These are phyloP conservation scores for Licmophora abbreviata DNA, from an alignment of 108 stramenopile genomes.

Conservation along the genomic window DNA sequence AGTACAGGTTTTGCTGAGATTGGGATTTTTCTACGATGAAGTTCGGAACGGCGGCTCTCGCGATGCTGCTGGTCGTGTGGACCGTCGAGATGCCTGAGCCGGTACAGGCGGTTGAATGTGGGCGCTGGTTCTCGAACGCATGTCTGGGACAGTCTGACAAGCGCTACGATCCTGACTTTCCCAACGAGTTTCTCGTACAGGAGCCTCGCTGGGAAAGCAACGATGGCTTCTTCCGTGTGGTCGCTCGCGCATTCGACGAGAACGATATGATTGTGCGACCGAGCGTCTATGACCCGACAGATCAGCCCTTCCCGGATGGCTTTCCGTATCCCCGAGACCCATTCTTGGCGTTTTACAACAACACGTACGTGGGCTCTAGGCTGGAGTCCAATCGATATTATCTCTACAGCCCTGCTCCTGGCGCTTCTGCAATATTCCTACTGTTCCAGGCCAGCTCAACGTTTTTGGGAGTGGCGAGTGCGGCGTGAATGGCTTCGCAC, in stretches of 20 bases:
- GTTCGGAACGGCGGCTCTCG: too few species aligned
- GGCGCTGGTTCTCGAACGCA: background rate
- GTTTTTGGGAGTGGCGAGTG: constrained; percentile 11
- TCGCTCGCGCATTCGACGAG: background rate
- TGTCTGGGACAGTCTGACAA: background rate
- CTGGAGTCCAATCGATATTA: background rate
- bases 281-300: background rate
- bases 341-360: background rate
- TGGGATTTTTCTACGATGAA: too few species aligned
- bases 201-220: background rate
- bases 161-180: background rate
- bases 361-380: background rate
- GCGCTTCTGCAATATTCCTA: background rate
- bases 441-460: constrained; percentile 1
- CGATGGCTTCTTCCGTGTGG: background rate
- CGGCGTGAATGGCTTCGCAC: constrained; percentile 9
- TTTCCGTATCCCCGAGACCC: background rate
- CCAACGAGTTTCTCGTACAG: background rate
- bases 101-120: constrained; percentile 2
- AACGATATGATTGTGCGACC: background rate
- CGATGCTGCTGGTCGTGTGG: too few species aligned
- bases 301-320: background rate
- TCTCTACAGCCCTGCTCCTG: background rate
- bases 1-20: too few species aligned
- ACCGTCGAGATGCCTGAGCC: too few species aligned